Evolutionary conservation across 2,329 filamentous ascomycete genomes (phyloP).

Genomic region (Colletotrichum tropicale): DNA sequence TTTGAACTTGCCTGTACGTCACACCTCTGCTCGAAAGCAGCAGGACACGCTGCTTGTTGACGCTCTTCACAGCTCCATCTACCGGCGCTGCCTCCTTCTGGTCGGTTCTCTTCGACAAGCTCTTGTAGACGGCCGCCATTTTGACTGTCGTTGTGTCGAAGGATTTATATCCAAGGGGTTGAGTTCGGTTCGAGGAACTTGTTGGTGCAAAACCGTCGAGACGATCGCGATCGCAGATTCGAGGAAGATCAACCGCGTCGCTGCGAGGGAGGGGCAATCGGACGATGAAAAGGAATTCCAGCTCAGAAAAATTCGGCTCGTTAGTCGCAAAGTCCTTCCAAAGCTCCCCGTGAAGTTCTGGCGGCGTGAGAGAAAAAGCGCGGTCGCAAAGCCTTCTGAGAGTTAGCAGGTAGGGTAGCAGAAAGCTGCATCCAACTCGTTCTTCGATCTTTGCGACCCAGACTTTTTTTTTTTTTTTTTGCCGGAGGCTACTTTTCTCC

Average conservation of each 20-base stretch:
- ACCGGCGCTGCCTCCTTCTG: slow-evolving; percentile 53
- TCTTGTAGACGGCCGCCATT: slow-evolving; percentile 80
- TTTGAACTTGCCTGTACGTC: slow-evolving; percentile 71
- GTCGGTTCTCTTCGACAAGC: slow-evolving; percentile 65
- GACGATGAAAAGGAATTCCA: neutral
- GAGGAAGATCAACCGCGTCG: neutral
- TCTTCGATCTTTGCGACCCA: neutral
- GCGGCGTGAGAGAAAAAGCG: neutral
- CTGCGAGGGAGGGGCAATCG: neutral
- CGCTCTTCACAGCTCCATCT: slow-evolving; percentile 54
- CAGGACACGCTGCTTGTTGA: slow-evolving; percentile 77
- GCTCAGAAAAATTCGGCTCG: neutral
- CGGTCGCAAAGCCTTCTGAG: neutral
- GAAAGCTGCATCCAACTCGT: neutral
- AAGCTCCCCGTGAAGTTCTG: neutral
- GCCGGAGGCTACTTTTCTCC: slow-evolving; percentile 27
- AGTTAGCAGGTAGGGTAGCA: neutral
- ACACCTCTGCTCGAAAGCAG: slow-evolving; percentile 93
- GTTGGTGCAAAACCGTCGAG: neutral
- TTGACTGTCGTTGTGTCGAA: slow-evolving; percentile 25
- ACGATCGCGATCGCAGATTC: neutral
- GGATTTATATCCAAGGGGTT: neutral
- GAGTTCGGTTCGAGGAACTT: neutral
- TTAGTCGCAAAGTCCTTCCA: neutral
- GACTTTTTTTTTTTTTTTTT: neutral